Percentiles rank a stretch among this genome's conserved stretches.
Conservation (phyloP, 257 asterid genomes). For the Penstemon barbatus region DNA sequence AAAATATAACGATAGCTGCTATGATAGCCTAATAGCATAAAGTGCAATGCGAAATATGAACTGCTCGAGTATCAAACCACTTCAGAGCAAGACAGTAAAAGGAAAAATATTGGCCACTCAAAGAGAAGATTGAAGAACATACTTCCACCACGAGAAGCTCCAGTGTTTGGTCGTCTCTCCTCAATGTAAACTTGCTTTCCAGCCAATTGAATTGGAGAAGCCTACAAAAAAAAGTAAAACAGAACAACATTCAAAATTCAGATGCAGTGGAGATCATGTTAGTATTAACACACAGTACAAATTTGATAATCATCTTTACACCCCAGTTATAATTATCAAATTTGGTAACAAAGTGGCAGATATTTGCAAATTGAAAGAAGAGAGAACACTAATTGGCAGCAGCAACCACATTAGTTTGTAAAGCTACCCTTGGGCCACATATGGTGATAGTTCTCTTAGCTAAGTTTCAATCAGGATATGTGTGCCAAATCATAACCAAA, state of each 20-base stretch:
- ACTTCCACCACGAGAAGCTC: conserved; percentile 74
- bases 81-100: neutral
- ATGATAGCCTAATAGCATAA: neutral
- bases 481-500: neutral
- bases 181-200: conserved; percentile 77
- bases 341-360: neutral
- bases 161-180: conserved; percentile 61
- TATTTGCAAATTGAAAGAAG: neutral
- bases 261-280: neutral
- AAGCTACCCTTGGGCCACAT: neutral
- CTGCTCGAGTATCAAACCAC: neutral
- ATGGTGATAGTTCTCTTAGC: neutral
- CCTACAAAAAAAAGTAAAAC: conserved; percentile 39
- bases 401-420: neutral
- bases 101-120: neutral
- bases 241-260: neutral
- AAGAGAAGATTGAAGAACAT: conserved; percentile 34
- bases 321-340: neutral
- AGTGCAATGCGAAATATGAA: neutral
- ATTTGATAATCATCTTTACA: neutral
- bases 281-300: neutral
- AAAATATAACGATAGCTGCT: no score
- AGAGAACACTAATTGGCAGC: neutral
- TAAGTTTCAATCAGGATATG: neutral
- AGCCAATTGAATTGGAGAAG: conserved; percentile 68